Evolutionary conservation across 495 filamentous ascomycete species (phyloP), one percentile per base, ranked within the genome.

Genomic region (Lepidopterella palustris): DNA sequence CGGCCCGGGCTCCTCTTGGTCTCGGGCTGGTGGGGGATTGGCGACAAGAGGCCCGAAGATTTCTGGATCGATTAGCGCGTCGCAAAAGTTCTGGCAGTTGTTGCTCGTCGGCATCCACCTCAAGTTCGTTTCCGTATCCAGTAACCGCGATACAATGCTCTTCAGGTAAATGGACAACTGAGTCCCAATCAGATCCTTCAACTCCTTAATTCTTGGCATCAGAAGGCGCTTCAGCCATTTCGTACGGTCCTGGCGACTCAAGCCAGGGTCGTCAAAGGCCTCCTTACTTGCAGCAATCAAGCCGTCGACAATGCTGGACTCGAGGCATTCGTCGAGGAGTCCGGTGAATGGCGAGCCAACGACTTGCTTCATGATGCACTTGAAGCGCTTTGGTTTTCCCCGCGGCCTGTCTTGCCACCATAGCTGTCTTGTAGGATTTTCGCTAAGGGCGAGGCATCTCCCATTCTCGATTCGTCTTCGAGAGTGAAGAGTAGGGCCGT

Each of bases 311-410:
- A 76, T 73, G 11, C 60, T 56, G n/a, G 59, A 9, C 45, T 71
- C 69, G 26, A 40, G 40, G 18, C 2, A 15, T 4, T 54, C 40
- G 27, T 66, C 25, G 28, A 71, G 55, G 13, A 72, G 26, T 0
- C 72, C 72, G 15, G 67, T 63, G 60, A 77, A 78, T 2, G 70
- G 64, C 2, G 53, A 66, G 1, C 74, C 74, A 20, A 73, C 70
- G 9, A 78, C 68, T 55, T 78, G 76, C 58, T 77, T 78, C 71
- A 77, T 71, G 18, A 72, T 45, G 18, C 72, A 62, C 45, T 76
- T 76, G 70, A 71, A 73, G 1, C 71, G 62, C 48, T 70, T 74
- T 9, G 67, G 68, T 5, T 31, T 20, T 49, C 45, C n/a, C 2
- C 58, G 20, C 9, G 61, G 61, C 18, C 63, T 62, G 10, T 61